A percentile compares a stretch with the other conserved stretches of the same genome.
phyloP scores from a whole-genome alignment of 2,329 filamentous ascomycete genomes.

The Fusarium floridanum region DNA sequence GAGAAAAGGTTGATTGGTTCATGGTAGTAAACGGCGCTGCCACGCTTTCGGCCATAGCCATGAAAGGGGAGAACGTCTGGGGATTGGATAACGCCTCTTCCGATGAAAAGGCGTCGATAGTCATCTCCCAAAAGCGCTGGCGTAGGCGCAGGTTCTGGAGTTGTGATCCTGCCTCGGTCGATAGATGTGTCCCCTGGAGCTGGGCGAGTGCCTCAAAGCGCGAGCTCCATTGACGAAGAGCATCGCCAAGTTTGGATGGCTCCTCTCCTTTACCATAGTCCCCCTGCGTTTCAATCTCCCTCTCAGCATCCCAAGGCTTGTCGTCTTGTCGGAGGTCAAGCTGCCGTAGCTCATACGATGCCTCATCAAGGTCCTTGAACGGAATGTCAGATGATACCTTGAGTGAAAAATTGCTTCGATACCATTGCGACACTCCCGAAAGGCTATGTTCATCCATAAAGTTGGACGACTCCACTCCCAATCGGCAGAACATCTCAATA shows the following conservation, averaged over 20 bases:
- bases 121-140: neutral
- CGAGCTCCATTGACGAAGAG: neutral
- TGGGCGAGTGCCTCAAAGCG: neutral
- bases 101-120: neutral
- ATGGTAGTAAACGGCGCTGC: neutral
- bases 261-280: neutral
- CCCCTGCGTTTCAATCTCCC: neutral
- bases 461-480: neutral
- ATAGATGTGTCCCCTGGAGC: neutral
- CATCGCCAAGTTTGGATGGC: neutral
- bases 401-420: neutral
- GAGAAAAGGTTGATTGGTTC: neutral
- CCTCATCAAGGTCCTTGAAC: neutral
- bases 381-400: neutral
- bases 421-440: neutral
- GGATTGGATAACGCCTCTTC: neutral
- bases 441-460: constrained; percentile 1
- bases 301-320: neutral
- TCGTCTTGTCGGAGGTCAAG: neutral
- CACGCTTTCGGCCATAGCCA: neutral
- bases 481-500: neutral
- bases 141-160: neutral
- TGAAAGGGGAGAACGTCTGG: neutral
- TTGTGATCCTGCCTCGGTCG: neutral
- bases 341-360: neutral